Conservation (phyloP, 2,329 filamentous ascomycete species). For the Paraphoma chrysanthemicola region DNA sequence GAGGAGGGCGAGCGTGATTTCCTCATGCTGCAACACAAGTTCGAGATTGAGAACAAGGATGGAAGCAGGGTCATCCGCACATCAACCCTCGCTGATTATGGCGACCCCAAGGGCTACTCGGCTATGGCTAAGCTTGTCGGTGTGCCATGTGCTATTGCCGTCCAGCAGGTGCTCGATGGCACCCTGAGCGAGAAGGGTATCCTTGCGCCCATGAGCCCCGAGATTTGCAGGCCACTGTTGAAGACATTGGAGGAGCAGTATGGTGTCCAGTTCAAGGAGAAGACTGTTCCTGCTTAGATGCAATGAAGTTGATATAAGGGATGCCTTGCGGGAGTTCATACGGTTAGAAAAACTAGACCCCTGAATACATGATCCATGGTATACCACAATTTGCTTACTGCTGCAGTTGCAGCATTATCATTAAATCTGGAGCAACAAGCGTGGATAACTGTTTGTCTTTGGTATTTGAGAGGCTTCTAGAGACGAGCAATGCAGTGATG, state of each 20-base stretch:
- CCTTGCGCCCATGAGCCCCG: constrained; percentile 76
- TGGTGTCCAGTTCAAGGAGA: constrained; percentile 75
- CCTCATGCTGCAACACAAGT: constrained; percentile 80
- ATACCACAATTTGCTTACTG: no score
- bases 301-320: neutral
- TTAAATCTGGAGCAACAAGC: no score
- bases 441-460: no score
- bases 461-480: no score
- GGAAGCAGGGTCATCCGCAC: constrained; percentile 79
- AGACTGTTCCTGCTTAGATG: constrained; percentile 54
- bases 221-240: constrained; percentile 76
- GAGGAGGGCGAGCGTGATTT: constrained; percentile 83
- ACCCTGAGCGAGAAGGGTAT: constrained; percentile 76
- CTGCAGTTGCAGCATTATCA: no score
- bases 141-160: constrained; percentile 76
- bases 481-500: no score
- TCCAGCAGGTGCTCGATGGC: constrained; percentile 78
- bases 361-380: neutral
- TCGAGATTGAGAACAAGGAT: constrained; percentile 83
- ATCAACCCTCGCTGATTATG: constrained; percentile 83
- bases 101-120: constrained; percentile 77
- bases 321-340: neutral
- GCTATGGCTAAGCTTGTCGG: constrained; percentile 87
- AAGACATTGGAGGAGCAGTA: constrained; percentile 80
- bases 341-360: neutral